Base-by-base conservation (phyloP, 2,329 filamentous ascomycete genomes). In the Sporothrix variecibatus region DNA sequence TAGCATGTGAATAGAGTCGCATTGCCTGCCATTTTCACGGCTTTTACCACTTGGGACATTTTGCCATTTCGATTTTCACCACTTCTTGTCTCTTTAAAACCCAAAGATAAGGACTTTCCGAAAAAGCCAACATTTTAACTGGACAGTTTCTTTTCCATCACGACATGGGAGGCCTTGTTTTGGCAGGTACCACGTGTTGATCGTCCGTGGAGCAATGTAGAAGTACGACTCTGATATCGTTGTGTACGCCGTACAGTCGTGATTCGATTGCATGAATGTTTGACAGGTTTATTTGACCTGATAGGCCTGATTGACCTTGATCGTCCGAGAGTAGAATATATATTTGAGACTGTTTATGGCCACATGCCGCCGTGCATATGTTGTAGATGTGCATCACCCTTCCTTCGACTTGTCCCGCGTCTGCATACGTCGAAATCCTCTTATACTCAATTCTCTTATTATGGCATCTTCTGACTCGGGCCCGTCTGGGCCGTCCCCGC, bases 291-390 rank as follows among this genome's bases (percentile, higher is more conserved):
- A 26, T 28, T 67, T 28, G n/a, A 9, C 23, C 3, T 17, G 31
- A 64, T 40, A 40, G 58, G 2, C 31, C 17, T 23, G 31, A 40
- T 62, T 23, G 7, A 3, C 12, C 5, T n/a, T 31, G 40, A 51
- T 68, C 23, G 20, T n/a, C 65, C 65, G 28, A 17, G 46, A 53
- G 46, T 69, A 38, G 46, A 69, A 38, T 69, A 69, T 53, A 69
- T 31, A 17, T 2, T 3, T 17, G 12, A 11, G 15, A 8, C 3
- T 46, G 28, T 38, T 6, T n/a, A 26, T 56, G 51, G 23, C 23
- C 26, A 12, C 23, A 56, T 56, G 23, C 23, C 6, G 51, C 3
- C 23, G 51, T 26, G 51, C 26, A 23, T 23, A 15, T 56, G 51
- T 15, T 56, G 51, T 28, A 26, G n/a, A 26, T 26, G 51, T 56